These are phyloP conservation scores for Penicillium polonicum DNA, from an alignment of 2,329 filamentous ascomycete species.

Conservation along the genomic window DNA sequence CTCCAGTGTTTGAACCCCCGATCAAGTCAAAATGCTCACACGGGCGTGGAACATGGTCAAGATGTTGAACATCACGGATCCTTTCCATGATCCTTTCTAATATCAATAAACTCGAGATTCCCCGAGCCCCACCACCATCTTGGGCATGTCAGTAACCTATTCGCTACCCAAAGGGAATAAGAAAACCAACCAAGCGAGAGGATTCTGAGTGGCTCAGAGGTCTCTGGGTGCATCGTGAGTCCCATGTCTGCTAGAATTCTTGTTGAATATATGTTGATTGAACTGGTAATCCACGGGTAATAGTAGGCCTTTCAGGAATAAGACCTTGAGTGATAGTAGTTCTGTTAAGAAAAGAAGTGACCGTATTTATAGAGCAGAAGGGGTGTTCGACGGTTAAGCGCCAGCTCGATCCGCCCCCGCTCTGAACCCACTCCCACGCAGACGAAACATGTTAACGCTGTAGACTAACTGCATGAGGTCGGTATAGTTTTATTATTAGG, in stretches of 20 bases:
- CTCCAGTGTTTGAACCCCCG: not conserved
- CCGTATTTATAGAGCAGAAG: not conserved
- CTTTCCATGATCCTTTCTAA: not conserved
- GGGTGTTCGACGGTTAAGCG: not conserved
- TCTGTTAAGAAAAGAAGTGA: not conserved
- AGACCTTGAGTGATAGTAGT: not conserved
- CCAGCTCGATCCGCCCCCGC: not conserved
- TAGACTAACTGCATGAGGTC: not conserved
- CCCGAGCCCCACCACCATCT: slow-evolving; percentile 1
- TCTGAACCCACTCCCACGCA: not conserved
- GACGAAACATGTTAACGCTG: not conserved
- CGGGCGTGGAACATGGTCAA: not conserved
- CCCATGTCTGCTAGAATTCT: not conserved
- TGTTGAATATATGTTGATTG: not conserved
- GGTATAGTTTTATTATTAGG: not conserved
- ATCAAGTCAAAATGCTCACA: slow-evolving; percentile 1
- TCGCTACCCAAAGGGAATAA: not conserved
- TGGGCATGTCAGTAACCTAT: not conserved
- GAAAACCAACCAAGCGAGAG: not conserved
- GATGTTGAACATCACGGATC: not conserved
- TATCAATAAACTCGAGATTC: not conserved
- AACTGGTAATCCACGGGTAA: no score
- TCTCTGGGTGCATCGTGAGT: not conserved
- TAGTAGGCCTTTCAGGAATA: no score
- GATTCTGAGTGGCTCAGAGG: not conserved